phyloP scores from a whole-genome alignment of 2,329 filamentous ascomycete genomes.

The Mycogone perniciosa region DNA sequence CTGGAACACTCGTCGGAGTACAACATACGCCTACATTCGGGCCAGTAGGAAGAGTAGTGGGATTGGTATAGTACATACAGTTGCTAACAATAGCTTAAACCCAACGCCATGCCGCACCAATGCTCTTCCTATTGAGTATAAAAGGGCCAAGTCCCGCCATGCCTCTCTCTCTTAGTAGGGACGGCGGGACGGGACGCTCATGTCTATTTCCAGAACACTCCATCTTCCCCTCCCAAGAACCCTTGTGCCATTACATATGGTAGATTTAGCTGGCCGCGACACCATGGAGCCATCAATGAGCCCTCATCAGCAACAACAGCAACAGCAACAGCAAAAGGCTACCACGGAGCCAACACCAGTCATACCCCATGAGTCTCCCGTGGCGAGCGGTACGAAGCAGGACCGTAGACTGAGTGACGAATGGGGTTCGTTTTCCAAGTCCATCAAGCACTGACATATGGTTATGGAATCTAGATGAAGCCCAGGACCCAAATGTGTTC shows the following conservation, averaged over 20 bases:
- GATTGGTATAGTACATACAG: too few relatives aligned
- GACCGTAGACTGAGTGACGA: slow-evolving; percentile 38
- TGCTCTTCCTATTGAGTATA: too few relatives aligned
- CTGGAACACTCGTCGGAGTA: too few relatives aligned
- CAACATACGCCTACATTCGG: too few relatives aligned
- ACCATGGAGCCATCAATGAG: not conserved
- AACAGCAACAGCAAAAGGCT: slow-evolving; percentile 16
- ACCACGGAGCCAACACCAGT: slow-evolving; percentile 16
- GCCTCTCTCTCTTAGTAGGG: too few relatives aligned
- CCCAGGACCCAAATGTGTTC: not conserved
- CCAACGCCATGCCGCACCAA: too few relatives aligned
- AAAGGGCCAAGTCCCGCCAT: too few relatives aligned
- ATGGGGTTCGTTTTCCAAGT: slow-evolving; percentile 38
- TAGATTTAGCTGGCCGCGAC: not conserved
- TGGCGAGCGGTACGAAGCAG: slow-evolving; percentile 21
- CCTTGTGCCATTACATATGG: not conserved
- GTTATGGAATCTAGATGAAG: not conserved
- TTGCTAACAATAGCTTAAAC: too few relatives aligned
- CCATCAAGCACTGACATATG: not conserved
- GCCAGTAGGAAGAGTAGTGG: too few relatives aligned
- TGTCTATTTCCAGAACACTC: too few relatives aligned
- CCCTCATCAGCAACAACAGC: not conserved
- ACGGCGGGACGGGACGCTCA: too few relatives aligned
- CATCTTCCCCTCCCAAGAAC: not conserved
- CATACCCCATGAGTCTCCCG: slow-evolving; percentile 26